These are phyloP conservation scores for Phaeomoniella chlamydospora DNA, from an alignment of 2,329 filamentous ascomycete genomes.

Conservation along the genomic window DNA sequence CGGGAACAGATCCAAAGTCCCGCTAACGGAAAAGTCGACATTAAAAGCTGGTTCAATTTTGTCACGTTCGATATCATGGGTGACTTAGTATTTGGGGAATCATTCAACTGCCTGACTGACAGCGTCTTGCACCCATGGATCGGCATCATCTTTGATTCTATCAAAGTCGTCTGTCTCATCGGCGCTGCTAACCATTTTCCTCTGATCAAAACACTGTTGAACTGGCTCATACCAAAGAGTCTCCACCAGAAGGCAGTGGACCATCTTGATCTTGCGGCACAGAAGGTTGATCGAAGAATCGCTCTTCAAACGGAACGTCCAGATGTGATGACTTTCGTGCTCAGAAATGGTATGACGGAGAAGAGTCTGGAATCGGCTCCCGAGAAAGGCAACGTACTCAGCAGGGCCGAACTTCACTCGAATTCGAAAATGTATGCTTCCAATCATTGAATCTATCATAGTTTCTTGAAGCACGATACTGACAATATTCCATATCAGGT, in stretches of 20 bases:
- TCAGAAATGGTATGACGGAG: constrained; percentile 6
- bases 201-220: constrained; percentile 4
- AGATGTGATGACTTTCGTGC: constrained; percentile 13
- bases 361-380: no score
- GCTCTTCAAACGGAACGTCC: constrained; percentile 6
- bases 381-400: constrained; percentile 9
- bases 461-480: neutral
- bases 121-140: constrained; percentile 21
- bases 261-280: constrained; percentile 9
- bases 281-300: constrained; percentile 11
- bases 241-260: constrained; percentile 7
- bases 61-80: constrained; percentile 19
- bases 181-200: constrained; percentile 11
- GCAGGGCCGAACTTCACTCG: constrained; percentile 11
- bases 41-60: constrained; percentile 17
- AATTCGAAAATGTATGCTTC: constrained; percentile 13
- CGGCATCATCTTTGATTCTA: constrained; percentile 12
- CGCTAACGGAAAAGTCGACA: constrained; percentile 7
- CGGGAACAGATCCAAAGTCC: constrained; percentile 2
- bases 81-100: constrained; percentile 16
- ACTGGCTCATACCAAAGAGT: constrained; percentile 9
- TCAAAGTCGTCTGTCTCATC: constrained; percentile 8
- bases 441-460: neutral
- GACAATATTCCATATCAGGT: neutral
- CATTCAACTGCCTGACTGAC: constrained; percentile 18